Base-by-base conservation (phyloP, 2,329 filamentous ascomycete species). In the Alternaria metachromatica region DNA sequence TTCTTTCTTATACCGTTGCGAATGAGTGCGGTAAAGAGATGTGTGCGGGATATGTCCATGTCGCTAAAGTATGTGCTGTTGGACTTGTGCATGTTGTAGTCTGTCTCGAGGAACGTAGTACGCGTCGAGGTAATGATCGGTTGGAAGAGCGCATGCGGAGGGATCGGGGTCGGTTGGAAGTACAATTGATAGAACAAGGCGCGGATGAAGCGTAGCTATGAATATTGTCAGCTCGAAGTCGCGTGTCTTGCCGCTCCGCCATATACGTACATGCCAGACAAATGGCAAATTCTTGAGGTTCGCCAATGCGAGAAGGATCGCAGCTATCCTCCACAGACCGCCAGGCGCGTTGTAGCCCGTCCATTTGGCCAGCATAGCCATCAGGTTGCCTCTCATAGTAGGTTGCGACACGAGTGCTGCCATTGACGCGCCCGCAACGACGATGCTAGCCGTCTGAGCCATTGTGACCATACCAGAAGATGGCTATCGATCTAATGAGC, bases 51-150 rank as follows among this genome's bases (percentile, higher is more conserved):
- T 63, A 95, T 87, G 80, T 97, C 94, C 69, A 96, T 88, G 80
- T 97, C 93, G 69, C 89, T 84, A 77, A 97, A 97, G 83, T 96
- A 97, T 28, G 94, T 97, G 71, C 87, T 89, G 82, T 94, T 93
- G 65, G 89, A 90, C 78, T 94, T 94, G 85, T 95, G 92, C 46
- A 93, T 76, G 82, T 96, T 95, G 83, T 94, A 93, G 82, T 97
- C 94, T 73, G 90, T 93, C 81, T 97, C 93, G 70, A 92, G 86
- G 58, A 92, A 81, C 1, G 92, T 87, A 13, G 90, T 87, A 74
- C 89, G 88, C 7, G 90, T 88, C 43, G 85, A 83, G 15, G 90
- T 88, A 62, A 92, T 88, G 55, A 91, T 82, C 51, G 92, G 90
- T 53, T 89, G 87, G 83, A 95, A 96, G 68, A 96, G 87, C 44